These are phyloP conservation scores for Plasmodium knowlesi DNA, from an alignment of 169 alveolate genomes.

Conservation along the genomic window DNA sequence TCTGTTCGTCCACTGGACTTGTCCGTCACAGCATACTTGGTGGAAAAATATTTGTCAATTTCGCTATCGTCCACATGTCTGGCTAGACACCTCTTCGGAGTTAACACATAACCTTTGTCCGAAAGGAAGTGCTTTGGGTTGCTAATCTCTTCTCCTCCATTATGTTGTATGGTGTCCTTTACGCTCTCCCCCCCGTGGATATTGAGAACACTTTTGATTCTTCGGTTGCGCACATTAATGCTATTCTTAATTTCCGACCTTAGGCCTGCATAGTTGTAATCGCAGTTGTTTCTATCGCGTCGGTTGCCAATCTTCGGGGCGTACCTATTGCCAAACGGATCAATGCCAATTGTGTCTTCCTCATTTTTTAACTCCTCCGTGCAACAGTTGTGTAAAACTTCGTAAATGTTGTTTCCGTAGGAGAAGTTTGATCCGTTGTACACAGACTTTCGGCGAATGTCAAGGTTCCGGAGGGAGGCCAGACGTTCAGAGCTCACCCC, in stretches of 20 bases:
- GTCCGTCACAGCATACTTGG: conserved; percentile 69
- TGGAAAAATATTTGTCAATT: conserved; percentile 68
- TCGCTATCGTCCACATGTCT: conserved; percentile 71
- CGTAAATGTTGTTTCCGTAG: conserved; percentile 53
- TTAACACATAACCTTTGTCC: conserved; percentile 61
- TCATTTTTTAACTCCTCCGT: conserved; percentile 6
- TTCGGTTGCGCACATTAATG: conserved; percentile 25
- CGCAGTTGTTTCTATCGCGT: not conserved
- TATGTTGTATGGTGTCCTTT: conserved; percentile 61
- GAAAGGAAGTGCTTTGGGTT: conserved; percentile 43
- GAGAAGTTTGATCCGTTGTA: conserved; percentile 28
- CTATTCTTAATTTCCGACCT: conserved; percentile 42
- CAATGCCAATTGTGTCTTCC: not conserved
- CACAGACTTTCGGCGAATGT: conserved; percentile 23
- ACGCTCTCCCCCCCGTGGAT: conserved; percentile 6
- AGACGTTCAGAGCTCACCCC: conserved; percentile 71
- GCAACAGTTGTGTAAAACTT: conserved; percentile 39
- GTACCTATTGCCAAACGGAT: not conserved
- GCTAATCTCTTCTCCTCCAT: not conserved
- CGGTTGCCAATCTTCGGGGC: not conserved
- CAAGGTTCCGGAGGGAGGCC: conserved; percentile 31
- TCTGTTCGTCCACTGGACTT: conserved; percentile 63
- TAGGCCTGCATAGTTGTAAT: conserved; percentile 26
- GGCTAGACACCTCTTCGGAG: conserved; percentile 54
- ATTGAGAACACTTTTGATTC: conserved; percentile 25